Evolutionary conservation across 257 asterid genomes (phyloP), one percentile per base, ranked within the genome.

Genomic region (Datura wrightii): DNA sequence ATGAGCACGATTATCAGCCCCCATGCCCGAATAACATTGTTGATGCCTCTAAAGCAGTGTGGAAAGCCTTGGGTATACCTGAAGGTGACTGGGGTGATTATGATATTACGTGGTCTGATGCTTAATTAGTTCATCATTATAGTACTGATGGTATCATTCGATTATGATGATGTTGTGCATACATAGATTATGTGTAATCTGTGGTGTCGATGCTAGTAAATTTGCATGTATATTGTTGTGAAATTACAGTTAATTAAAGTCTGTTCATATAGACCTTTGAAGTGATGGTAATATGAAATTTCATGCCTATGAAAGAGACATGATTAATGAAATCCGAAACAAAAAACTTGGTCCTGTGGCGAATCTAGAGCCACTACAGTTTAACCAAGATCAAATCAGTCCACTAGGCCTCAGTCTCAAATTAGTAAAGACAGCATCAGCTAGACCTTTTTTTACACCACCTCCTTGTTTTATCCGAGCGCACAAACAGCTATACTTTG

Each of bases 21-120:
- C 80, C 80, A 46, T 46, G 80, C 5, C 41, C 80, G 0, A 72
- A 72, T 72, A 74, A 48, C 81, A 74, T 48, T 6, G 81, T 48
- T 48, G 81, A 76, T 50, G 81, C 81, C 18, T 76, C 81, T 76
- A 76, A 76, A 76, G 81, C 81, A 74, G 80, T 72, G 39, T 88
- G 93, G 59, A 34, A 46, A 5, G 59, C 60, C 81, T 74, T 48
- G 81, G 44, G 59, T 50, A 50, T 76, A 10, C 81, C 62, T 5
- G 59, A 76, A 50, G 81, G 60, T 7, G 24, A 48, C 3, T 74
- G 90, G 89, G 93, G 91, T 2, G 91, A 81, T 5, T 58, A 86
- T 88, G 87, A 84, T 14, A 86, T 90, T 62, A 86, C 92, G 8
- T 76, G 81, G 46, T 76, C 81, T 31, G 81, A 50, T 50, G 81